Base-by-base conservation (phyloP, 2,329 filamentous ascomycete species). In the Aspergillus fumigatus region DNA sequence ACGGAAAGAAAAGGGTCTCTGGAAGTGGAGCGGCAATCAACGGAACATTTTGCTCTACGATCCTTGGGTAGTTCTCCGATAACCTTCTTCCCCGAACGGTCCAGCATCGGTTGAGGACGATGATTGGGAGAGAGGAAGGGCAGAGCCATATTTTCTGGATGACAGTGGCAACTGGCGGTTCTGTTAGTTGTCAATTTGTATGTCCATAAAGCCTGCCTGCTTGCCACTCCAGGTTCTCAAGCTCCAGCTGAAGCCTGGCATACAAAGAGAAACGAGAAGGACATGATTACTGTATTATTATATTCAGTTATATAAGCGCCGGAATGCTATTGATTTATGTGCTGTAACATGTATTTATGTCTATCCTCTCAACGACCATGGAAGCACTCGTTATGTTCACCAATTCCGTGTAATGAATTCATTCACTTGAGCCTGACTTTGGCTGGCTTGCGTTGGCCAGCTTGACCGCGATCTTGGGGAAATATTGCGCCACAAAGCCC, bases 401-500 rank as follows among this genome's bases (percentile, higher is more conserved):
- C 32, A 17, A 38, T 6, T 35, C 32, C 32, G 14, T 47, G 4
- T 19, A 53, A 48, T 35, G 26, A 21, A 5, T 7, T 47, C 43
- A 27, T 17, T 25, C 38, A 27, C 26, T 51, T 19, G 25, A n/a
- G 23, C 19, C n/a, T 21, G 29, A 47, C 6, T 49, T 41, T 19
- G 29, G 40, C 19, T 40, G 27, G 45, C 57, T 55, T n/a, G 62
- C 52, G 14, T 59, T 61, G 41, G 73, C 71, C 29, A 82, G 76
- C 72, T 82, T 85, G 35, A 73, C 67, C 66, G 88, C 81, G 79
- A 92, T 86, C 69, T 84, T 86, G 21, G 81, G 76, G 70, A 92
- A 92, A 73, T 92, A 93, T 67, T 89, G 83, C 58, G 88, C 84
- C 53, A 91, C 85, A 65, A 93, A 89, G 17, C 87, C 87, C 75